Base-by-base conservation (phyloP, 2,329 filamentous ascomycete genomes). In the Tolypocladium amazonense region DNA sequence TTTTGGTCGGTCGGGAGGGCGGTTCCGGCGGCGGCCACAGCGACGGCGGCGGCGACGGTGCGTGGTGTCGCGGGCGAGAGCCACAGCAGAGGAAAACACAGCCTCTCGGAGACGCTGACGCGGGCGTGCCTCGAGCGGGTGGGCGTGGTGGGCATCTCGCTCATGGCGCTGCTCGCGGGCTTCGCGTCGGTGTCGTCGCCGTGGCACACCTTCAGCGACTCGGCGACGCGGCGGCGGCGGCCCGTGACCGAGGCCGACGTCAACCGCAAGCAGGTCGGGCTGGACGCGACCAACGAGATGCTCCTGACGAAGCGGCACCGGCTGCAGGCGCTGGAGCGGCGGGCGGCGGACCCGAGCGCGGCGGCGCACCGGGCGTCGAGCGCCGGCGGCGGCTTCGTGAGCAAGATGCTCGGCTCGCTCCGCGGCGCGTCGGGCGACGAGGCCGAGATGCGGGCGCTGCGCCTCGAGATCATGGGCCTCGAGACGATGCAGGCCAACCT, bases 131-230 rank as follows among this genome's bases (percentile, higher is more conserved):
- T 88, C 41, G 84, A 87, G 70, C 75, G 91, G 53, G 86, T 96
- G 33, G 91, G 90, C 15, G 87, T 96, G 47, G 90, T 95, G 63
- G 91, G 91, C 4, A 91, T 94, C 59, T 87, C 88, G 56, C 75
- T 94, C 58, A 95, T 96, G 90, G 91, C 90, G 20, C 81, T 92
- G 18, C 77, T 96, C n/a, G 90, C 90, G 8, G 91, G 91, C 0
- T 96, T 95, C 67, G 91, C 91, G 7, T 90, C 90, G n/a, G 88
- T 95, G 39, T 92, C 89, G 30, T 88, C 89, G 1, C 85, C 92
- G 1, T 96, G 91, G 90, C 88, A 95, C 69, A 90, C 85, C 0
- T 90, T 95, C 73, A 82, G 85, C 30, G 84, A 86, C 37, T 83
- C 81, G 45, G 77, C 83, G 54, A 69, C 74, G 12, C 72, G 75